phyloP scores from a whole-genome alignment of 2,329 filamentous ascomycete species.

The Penicillium vulpinum region DNA sequence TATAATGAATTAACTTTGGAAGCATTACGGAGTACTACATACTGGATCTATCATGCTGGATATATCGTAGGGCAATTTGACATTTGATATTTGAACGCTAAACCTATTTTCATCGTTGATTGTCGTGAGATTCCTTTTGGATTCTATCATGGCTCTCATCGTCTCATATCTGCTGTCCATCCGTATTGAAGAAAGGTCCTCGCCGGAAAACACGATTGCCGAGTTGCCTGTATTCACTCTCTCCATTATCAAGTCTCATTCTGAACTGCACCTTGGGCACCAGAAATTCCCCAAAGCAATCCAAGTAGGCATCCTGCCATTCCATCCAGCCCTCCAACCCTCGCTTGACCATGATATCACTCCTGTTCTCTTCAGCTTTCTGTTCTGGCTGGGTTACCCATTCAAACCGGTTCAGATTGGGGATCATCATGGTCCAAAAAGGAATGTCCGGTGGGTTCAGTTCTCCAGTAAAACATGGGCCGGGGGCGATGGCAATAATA shows the following conservation, averaged over 20 bases:
- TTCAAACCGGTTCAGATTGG: background rate
- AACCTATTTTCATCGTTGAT: background rate
- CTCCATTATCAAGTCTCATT: background rate
- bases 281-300: background rate
- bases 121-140: background rate
- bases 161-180: background rate
- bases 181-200: background rate
- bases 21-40: background rate
- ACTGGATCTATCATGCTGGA: rapidly evolving
- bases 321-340: background rate
- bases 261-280: background rate
- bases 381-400: background rate
- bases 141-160: background rate
- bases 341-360: background rate
- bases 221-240: background rate
- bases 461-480: background rate
- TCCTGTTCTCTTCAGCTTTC: no score
- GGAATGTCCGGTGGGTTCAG: background rate
- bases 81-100: background rate
- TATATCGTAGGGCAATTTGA: background rate
- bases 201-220: background rate
- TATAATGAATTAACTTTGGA: background rate
- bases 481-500: background rate
- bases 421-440: background rate
- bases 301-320: background rate